These are phyloP conservation scores for Xylariaceae sp. DNA, from an alignment of 2,329 filamentous ascomycete species.

Conservation along the genomic window DNA sequence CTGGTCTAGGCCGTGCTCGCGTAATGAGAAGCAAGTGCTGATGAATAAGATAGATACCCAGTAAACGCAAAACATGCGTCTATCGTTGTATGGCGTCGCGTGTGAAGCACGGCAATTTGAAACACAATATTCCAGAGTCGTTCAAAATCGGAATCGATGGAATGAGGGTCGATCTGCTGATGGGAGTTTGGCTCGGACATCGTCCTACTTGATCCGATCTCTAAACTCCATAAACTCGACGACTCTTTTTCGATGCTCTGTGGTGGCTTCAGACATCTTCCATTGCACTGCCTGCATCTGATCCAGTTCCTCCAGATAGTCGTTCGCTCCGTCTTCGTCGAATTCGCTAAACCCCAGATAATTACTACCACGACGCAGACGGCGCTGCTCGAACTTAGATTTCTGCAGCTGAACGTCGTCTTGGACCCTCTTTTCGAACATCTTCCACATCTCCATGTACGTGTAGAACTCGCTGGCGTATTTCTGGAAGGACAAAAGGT, in stretches of 20 bases:
- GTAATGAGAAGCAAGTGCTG: too few species aligned
- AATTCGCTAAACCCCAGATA: conserved; percentile 40
- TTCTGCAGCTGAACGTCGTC: conserved; percentile 56
- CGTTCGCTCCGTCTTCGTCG: conserved; percentile 43
- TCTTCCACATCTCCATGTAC: conserved; percentile 53
- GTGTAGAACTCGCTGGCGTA: conserved; percentile 53
- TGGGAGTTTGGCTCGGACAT: too few species aligned
- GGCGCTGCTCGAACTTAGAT: conserved; percentile 37
- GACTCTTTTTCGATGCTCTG: conserved; percentile 58
- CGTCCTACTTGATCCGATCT: conserved; percentile 39
- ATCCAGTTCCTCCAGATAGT: conserved; percentile 59
- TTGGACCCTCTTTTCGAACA: conserved; percentile 52
- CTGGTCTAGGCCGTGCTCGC: too few species aligned
- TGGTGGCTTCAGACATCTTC: conserved; percentile 59
- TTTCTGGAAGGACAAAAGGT: conserved; percentile 43
- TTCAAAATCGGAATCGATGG: too few species aligned
- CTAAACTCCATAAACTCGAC: conserved; percentile 53
- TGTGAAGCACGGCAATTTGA: too few species aligned
- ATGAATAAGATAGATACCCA: too few species aligned
- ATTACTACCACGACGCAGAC: conserved; percentile 40
- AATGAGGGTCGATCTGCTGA: too few species aligned
- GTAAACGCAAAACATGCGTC: too few species aligned
- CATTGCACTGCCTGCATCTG: conserved; percentile 63
- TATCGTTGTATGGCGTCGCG: too few species aligned
- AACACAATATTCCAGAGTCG: too few species aligned